These are phyloP conservation scores for Pyrenophora tritici-repentis DNA, from an alignment of 2,329 filamentous ascomycete genomes.

Conservation along the genomic window DNA sequence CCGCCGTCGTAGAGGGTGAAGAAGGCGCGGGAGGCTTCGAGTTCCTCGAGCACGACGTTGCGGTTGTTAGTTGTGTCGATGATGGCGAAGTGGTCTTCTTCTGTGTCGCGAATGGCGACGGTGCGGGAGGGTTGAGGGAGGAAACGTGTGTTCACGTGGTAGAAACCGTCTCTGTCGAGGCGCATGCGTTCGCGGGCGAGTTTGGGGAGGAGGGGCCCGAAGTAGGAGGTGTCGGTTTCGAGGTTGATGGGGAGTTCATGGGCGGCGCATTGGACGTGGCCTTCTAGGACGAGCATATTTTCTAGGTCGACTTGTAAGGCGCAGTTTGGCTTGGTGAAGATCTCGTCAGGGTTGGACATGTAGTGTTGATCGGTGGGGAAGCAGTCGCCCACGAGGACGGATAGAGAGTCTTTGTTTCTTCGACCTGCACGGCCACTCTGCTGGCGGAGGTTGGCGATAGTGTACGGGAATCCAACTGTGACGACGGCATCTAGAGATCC, in stretches of 20 bases:
- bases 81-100: slow-evolving; percentile 92
- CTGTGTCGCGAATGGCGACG: slow-evolving; percentile 86
- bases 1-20: slow-evolving; percentile 97
- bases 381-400: slow-evolving; percentile 84
- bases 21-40: slow-evolving; percentile 93
- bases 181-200: slow-evolving; percentile 76
- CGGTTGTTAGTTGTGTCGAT: slow-evolving; percentile 82
- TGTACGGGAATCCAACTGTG: slow-evolving; percentile 93
- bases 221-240: slow-evolving; percentile 75
- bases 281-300: slow-evolving; percentile 89
- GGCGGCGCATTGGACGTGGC: slow-evolving; percentile 93
- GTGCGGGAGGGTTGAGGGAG: slow-evolving; percentile 80
- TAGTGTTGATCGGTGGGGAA: slow-evolving; percentile 94
- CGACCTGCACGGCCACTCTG: slow-evolving; percentile 92
- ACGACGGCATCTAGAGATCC: slow-evolving; percentile 92
- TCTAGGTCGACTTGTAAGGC: slow-evolving; percentile 89
- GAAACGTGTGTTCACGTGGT: slow-evolving; percentile 87
- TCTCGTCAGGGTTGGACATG: slow-evolving; percentile 93
- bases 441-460: slow-evolving; percentile 90
- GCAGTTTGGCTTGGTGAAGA: slow-evolving; percentile 89
- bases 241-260: slow-evolving; percentile 92
- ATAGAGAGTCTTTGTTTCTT: slow-evolving; percentile 90
- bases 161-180: slow-evolving; percentile 78
- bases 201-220: slow-evolving; percentile 72
- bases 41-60: slow-evolving; percentile 87